phyloP scores from a whole-genome alignment of 2,329 filamentous ascomycete species.

The Clonostachys chloroleuca region DNA sequence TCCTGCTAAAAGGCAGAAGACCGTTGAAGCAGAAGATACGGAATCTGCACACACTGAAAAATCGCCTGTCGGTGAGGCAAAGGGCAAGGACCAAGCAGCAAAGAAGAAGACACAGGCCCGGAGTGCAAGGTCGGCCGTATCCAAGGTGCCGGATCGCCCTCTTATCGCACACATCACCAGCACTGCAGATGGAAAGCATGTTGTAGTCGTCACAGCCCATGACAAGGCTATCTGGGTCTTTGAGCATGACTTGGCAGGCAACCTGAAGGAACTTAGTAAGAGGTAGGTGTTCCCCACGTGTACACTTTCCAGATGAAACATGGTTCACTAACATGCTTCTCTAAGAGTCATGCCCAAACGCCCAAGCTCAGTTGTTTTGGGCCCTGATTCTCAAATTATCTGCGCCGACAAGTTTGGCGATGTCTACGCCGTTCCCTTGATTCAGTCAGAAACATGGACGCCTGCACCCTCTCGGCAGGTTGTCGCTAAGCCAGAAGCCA shows the following conservation, averaged over 20 bases:
- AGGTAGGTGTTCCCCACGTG: slow-evolving; percentile 45
- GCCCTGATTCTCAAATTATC: slow-evolving; percentile 69
- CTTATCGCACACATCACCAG: slow-evolving; percentile 66
- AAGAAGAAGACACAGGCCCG: slow-evolving; percentile 12
- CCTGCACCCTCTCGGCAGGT: slow-evolving; percentile 8
- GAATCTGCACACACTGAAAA: slow-evolving; percentile 7
- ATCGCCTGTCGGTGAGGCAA: slow-evolving; percentile 6
- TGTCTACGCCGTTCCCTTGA: slow-evolving; percentile 81
- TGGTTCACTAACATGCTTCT: not conserved
- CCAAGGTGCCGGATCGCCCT: slow-evolving; percentile 42
- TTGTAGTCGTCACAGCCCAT: slow-evolving; percentile 79
- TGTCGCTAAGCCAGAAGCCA: slow-evolving; percentile 41
- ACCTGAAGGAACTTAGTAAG: slow-evolving; percentile 63
- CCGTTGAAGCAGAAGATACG: slow-evolving; percentile 9
- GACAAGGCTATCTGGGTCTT: slow-evolving; percentile 91
- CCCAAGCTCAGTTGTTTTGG: slow-evolving; percentile 70
- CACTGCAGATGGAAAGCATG: slow-evolving; percentile 59
- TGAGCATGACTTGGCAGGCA: slow-evolving; percentile 55
- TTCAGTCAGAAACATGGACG: slow-evolving; percentile 21
- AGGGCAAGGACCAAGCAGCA: slow-evolving; percentile 5
- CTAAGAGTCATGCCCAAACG: slow-evolving; percentile 81
- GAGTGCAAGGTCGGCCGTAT: slow-evolving; percentile 11
- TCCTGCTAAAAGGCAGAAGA: slow-evolving; percentile 27
- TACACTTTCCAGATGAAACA: not conserved
- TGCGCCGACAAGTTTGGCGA: slow-evolving; percentile 95